Base-by-base conservation (phyloP, 75 land plant genomes). In the Sequoia sempervirens region DNA sequence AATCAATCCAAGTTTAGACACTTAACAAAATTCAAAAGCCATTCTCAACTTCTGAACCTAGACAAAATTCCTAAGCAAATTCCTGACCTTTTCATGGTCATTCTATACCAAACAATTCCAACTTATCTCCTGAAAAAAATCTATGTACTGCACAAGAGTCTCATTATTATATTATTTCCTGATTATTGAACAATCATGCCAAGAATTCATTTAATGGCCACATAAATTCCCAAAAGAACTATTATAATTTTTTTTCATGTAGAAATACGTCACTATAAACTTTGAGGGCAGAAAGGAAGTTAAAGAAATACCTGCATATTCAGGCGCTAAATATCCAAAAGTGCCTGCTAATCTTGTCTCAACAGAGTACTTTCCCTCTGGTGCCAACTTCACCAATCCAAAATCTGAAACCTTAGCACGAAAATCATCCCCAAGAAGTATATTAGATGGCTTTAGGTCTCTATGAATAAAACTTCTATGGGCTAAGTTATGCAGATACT, bases 271-370 rank as follows among this genome's bases (percentile, higher is more conserved):
- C 2, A 37, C 26, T 14, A 70, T 26, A 23, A 75, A 18, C 10
- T n/a, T 23, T 38, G 32, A 7, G 46, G 45, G 18, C 7, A 40
- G 72, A 37, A 12, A 74, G 83, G 30, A 28, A 37, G 73, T 6
- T 32, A 54, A 5, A 26, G 30, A 58, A 83, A 88, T 92, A 96
- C 99, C 98, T 86, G 99, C 99, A 90, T 97, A 97, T 84, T 97
- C 99, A 18, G 99, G 99, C 64, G 98, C 99, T 4, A 97, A 80
- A 85, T 97, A 97, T 28, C 99, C 99, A 87, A 97, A 97, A 17
- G 99, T 97, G 70, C 99, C 99, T 80, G 99, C 99, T 84, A 96
- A 92, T 82, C 91, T 90, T 36, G 99, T 96, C 43, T 87, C 99
- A 37, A 96, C 90, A 66, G 98, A 96, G 70, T 72, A 85, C 53